Evolutionary conservation across 257 asterid species (phyloP).

Genomic region (Paulownia fortunei): DNA sequence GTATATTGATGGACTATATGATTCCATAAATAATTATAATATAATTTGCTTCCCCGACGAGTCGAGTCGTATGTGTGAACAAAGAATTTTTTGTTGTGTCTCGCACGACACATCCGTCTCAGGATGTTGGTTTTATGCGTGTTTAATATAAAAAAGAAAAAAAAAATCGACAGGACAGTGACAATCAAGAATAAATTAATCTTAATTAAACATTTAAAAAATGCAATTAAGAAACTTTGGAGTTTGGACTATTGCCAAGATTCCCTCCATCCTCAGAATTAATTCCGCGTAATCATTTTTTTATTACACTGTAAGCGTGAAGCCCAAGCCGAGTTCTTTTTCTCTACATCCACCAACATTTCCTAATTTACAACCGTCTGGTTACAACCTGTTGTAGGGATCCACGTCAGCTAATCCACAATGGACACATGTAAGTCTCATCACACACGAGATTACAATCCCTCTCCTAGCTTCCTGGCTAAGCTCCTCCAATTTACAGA

Average conservation of each 20-base stretch:
- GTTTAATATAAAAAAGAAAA: no score
- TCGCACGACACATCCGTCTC: no score
- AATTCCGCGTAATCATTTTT: not conserved
- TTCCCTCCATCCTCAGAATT: not conserved
- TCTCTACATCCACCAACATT: not conserved
- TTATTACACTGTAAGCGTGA: conserved; percentile 32
- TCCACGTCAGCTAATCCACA: not conserved
- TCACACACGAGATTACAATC: not conserved
- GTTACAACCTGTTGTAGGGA: not conserved
- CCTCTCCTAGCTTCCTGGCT: conserved; percentile 16
- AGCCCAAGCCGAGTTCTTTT: conserved; percentile 38
- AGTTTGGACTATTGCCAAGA: not conserved
- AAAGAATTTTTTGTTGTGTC: no score
- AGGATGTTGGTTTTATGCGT: no score
- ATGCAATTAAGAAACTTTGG: not conserved
- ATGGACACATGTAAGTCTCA: no score
- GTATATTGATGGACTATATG: no score
- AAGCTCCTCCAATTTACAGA: not conserved
- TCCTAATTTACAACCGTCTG: not conserved
- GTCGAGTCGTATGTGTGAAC: no score
- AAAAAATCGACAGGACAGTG: no score
- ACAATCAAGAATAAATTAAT: not conserved
- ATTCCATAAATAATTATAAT: no score
- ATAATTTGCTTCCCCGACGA: no score
- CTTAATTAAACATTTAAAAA: not conserved